A percentile compares a stretch with the other conserved stretches of the same genome.
These are phyloP conservation scores for Tillandsia fasciculata DNA, from an alignment of 176 grass and related monocot species.

Conservation along the genomic window DNA sequence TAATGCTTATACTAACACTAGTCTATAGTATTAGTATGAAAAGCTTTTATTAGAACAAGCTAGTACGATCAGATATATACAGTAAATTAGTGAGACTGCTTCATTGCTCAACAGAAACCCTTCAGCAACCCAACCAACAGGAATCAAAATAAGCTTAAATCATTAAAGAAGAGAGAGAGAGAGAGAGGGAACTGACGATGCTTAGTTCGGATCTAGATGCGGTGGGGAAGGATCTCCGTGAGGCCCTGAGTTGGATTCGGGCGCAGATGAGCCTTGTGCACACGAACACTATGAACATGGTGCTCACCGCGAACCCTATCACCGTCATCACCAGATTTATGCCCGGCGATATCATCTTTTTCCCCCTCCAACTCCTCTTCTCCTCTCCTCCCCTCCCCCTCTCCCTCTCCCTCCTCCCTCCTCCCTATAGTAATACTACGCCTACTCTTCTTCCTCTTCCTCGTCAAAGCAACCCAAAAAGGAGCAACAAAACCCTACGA, in stretches of 20 bases:
- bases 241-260: slow-evolving; percentile 38
- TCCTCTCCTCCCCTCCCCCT: not conserved
- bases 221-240: slow-evolving; percentile 8
- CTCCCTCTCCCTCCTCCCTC: slow-evolving; percentile 1
- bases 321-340: slow-evolving; percentile 59
- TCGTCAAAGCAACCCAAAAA: too few relatives aligned
- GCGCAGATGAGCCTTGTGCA: slow-evolving; percentile 84
- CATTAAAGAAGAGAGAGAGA: not conserved
- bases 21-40: too few relatives aligned
- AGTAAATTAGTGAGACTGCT: not conserved
- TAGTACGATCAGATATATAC: too few relatives aligned
- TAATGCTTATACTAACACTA: too few relatives aligned
- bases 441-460: too few relatives aligned
- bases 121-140: not conserved
- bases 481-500: too few relatives aligned
- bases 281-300: slow-evolving; percentile 81
- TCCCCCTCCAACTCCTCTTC: not conserved
- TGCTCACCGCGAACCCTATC: slow-evolving; percentile 76
- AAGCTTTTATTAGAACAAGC: too few relatives aligned
- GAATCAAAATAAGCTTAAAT: not conserved
- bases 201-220: slow-evolving; percentile 21
- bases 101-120: not conserved
- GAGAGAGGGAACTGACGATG: slow-evolving; percentile 14
- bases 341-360: slow-evolving; percentile 30
- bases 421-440: not conserved